Base-by-base conservation (phyloP, 768 basidiomycete species). In the Boletus sp. region DNA sequence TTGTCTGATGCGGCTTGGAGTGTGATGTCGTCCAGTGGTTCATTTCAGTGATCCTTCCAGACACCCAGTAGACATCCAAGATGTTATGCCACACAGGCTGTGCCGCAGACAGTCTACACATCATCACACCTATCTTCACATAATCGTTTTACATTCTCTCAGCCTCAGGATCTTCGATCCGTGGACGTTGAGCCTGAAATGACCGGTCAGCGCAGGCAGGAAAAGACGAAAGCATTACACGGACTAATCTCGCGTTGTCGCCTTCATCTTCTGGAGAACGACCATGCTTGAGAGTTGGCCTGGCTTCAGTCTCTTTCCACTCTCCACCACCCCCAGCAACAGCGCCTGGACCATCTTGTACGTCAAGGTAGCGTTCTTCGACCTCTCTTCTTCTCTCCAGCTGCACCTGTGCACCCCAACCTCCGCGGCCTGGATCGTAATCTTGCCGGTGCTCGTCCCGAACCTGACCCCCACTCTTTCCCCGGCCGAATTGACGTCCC, bases 381-480 rank as follows among this genome's bases (percentile, higher is more conserved):
- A 90, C 85, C 64, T 91, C 86, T 61, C 84, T 80, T 67, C 89
- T 79, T 62, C 93, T 78, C 61, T 90, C 88, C 37, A 83, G 77
- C 64, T 93, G 90, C 5, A 88, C 85, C 57, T 91, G 90, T 6
- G 92, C 93, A 62, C 92, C 93, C 91, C 90, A 95, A 35, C 90
- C 92, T 47, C 97, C 97, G 47, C 97, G 84, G 33, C 97, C 97
- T 52, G 93, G 87, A 69, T 98, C 94, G 67, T 95, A 99, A 71
- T 98, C 96, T 67, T 95, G 88, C 58, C 97, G 76, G 69, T 97
- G 97, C 67, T 99, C 97, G 67, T 99, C 97, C 61, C 96, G 82
- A 48, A 95, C 83, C 77, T 97, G 95, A 3, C 97, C 97, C 32
- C 97, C 97, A 60, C 92, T 95, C 72, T 95, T 98, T 27, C 97